Evolutionary conservation across 345 rosid genomes (phyloP).

Genomic region (Rubroshorea leprosula): DNA sequence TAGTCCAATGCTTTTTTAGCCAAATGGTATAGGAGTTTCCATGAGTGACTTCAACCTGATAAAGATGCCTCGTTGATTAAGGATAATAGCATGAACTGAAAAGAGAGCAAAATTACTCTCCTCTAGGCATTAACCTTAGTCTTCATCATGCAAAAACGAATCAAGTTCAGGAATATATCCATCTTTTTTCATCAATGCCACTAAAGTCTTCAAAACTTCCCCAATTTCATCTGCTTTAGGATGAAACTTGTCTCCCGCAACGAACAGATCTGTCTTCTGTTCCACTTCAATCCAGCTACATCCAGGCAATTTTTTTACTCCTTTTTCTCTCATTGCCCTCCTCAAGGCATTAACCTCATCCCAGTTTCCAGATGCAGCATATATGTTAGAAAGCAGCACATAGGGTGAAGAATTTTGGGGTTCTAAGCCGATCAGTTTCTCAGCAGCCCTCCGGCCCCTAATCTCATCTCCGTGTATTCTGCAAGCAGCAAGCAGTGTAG

Average conservation of each 20-base stretch:
- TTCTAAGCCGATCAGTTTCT: conserved; percentile 67
- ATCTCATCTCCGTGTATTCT: conserved; percentile 76
- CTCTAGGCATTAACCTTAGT: neutral
- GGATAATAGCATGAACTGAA: neutral
- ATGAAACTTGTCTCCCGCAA: conserved; percentile 73
- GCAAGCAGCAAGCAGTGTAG: conserved; percentile 85
- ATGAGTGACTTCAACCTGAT: neutral
- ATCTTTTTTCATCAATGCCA: conserved; percentile 32
- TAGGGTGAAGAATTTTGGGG: conserved; percentile 76
- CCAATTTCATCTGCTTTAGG: conserved; percentile 36
- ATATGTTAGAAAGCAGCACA: conserved; percentile 78
- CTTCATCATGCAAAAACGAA: conserved; percentile 22
- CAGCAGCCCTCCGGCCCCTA: conserved; percentile 61
- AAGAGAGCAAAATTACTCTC: neutral
- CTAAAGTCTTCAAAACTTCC: conserved; percentile 39
- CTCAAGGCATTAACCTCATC: conserved; percentile 61
- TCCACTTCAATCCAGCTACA: conserved; percentile 79
- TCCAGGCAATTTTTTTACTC: conserved; percentile 78
- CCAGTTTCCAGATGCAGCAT: conserved; percentile 83
- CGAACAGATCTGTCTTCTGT: conserved; percentile 49
- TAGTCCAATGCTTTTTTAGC: neutral
- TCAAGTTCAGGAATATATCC: conserved; percentile 18
- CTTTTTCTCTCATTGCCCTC: conserved; percentile 70
- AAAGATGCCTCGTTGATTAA: neutral
- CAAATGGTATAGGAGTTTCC: neutral